Base-by-base conservation (phyloP, 371 early-diverging fungal species). In the Actinomucor elegans region DNA sequence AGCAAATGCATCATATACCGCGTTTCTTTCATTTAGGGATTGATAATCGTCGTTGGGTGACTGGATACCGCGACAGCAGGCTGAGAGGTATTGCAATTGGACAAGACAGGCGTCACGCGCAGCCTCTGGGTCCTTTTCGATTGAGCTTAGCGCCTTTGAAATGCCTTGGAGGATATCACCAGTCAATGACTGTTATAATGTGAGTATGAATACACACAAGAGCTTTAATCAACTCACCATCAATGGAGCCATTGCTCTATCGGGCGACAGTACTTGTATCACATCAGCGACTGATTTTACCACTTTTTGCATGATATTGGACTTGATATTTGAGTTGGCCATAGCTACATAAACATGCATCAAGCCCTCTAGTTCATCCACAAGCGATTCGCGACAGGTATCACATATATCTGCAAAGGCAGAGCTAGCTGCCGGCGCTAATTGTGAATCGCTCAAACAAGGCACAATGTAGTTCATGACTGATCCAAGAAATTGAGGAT, bases 341-440 rank as follows among this genome's bases (percentile, higher is more conserved):
- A 75, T 74, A 1, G 69, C 71, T 7, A 62, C 63, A 67, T 85
- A 86, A 2, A 85, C 73, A 21, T 75, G 77, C 70, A 88, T 81
- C 10, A 88, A 66, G 12, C 68, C 75, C 43, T 84, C 81, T 14
- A 84, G 66, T 0, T 72, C 88, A n/a, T 67, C 80, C 0, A 86
- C 77, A 23, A 92, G 64, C 4, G 81, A 78, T 32, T 77, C 76
- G 34, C 89, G 77, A 53, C 92, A 92, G 14, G 75, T 78, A 50
- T 90, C 88, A 60, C 90, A 92, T n/a, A 90, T 79, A 43, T 77
- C 78, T 15, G 87, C 77, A 38, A 92, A 83, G 0, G 89, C 79
- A 1, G 71, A 73, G 33, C 86, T 87, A 5, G 91, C 90, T n/a
- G 79, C 54, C 0, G 67, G 67, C 0, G 89, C 84, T n/a, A 87